A percentile compares a stretch with the other conserved stretches of the same genome.
phyloP scores from a whole-genome alignment of 2,329 filamentous ascomycete species.

The Scleromitrula shiraiana region DNA sequence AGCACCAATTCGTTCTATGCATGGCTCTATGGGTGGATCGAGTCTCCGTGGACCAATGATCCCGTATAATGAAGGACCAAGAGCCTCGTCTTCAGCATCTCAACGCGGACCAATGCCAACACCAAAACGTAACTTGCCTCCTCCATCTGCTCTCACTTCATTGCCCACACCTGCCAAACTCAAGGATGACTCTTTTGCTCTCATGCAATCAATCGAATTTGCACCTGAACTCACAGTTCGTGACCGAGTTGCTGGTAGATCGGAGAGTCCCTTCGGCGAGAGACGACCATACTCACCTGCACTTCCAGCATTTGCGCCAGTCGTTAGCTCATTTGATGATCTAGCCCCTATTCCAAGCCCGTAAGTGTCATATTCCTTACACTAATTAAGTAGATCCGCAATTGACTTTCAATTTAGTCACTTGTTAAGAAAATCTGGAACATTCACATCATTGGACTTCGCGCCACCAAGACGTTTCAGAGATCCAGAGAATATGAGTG shows the following conservation, averaged over 20 bases:
- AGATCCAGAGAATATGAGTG: slow-evolving; percentile 51
- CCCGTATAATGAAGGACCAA: slow-evolving; percentile 37
- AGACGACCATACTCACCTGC: slow-evolving; percentile 66
- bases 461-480: slow-evolving; percentile 69
- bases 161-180: slow-evolving; percentile 82
- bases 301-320: slow-evolving; percentile 66
- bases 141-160: slow-evolving; percentile 64
- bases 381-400: not conserved
- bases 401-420: slow-evolving; percentile 43
- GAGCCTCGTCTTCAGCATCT: slow-evolving; percentile 58
- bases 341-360: slow-evolving; percentile 80
- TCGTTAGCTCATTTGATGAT: slow-evolving; percentile 80
- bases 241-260: slow-evolving; percentile 62
- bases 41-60: slow-evolving; percentile 31
- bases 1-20: slow-evolving; percentile 33
- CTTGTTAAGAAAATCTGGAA: slow-evolving; percentile 65
- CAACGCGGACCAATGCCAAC: slow-evolving; percentile 29
- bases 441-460: slow-evolving; percentile 75
- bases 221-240: slow-evolving; percentile 65
- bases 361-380: slow-evolving; percentile 46
- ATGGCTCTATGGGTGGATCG: slow-evolving; percentile 43
- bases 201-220: slow-evolving; percentile 68
- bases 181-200: slow-evolving; percentile 68
- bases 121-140: slow-evolving; percentile 53
- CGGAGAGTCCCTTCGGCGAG: slow-evolving; percentile 56